Evolutionary conservation across 495 filamentous ascomycete species (phyloP), one percentile per base, ranked within the genome.

Genomic region (Neurospora intermedia): DNA sequence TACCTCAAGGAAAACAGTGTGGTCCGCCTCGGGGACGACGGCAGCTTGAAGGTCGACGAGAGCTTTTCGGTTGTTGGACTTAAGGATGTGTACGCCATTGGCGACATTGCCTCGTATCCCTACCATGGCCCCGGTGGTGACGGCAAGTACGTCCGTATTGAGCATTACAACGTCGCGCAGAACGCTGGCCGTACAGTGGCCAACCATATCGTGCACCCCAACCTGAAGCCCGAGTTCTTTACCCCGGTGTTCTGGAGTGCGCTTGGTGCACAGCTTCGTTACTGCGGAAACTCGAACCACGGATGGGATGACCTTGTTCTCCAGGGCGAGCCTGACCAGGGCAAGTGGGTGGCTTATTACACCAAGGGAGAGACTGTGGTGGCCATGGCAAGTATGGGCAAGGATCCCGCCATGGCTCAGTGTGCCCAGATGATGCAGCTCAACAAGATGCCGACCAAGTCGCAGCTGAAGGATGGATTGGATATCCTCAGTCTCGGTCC

Each of bases 111-210:
- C 9, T 96, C 94, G 2, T 97, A 93, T 78, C 95, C 95, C 0
- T 99, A 98, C 83, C 88, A 93, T 79, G 94, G 95, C 2, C 94
- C 95, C 0, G 93, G 93, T n/a, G 88, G 91, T 2, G 83, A 90
- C 74, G 91, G 93, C 71, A 85, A 83, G 6, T 84, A 84, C 38
- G 88, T 84, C 6, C 84, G 93, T 72, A 97, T 97, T 81, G 96
- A 99, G 84, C 96, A 99, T 80, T 99, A 94, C 95, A 94, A 98
- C 80, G 96, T 99, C 3, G 96, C 96, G 4, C 96, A 98, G 81
- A 98, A 98, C 75, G 83, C 91, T 6, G 96, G 96, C 6, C 91
- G 95, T 20, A 84, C 85, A 31, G 96, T 90, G 7, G 96, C 93
- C 6, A 82, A 84, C 71, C 86, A 91, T 73, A 97, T 99, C 72